Base-by-base conservation (phyloP, 208 protist species). In the Leishmania amazonensis region DNA sequence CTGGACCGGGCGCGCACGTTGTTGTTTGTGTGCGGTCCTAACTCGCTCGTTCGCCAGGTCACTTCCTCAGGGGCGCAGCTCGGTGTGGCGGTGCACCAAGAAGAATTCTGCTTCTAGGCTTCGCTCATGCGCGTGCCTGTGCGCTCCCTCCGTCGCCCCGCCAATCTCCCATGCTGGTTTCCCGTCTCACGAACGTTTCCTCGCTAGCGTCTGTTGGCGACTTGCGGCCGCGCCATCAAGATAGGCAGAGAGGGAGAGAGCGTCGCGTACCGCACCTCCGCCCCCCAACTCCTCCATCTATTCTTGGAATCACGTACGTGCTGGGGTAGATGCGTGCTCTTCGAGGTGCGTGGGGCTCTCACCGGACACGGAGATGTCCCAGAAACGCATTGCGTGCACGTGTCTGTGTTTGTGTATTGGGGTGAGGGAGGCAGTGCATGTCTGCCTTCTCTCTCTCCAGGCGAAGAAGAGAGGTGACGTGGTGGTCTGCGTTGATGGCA, bases 11-110 rank as follows among this genome's bases (percentile, higher is more conserved):
- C 73, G 8, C 73, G 73, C 19, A 76, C 73, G 35, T 17, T 76
- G 28, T 40, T 76, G 35, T 76, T 76, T 76, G 73, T 76, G 13
- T 76, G 73, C 53, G 73, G 73, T 28, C 73, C 73, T 17, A 40
- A 64, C 49, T 11, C 49, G 42, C 73, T 76, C 21, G 73, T 76
- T 40, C 31, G 51, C 49, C 73, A 76, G 24, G 73, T 76, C 35
- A 15, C 62, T 24, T 15, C 45, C 49, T 45, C 21, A 31, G 73
- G 73, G n/a, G 49, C 53, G 31, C 15, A 76, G 49, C 51, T 64
- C 73, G 73, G 49, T 40, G 35, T 76, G 15, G 31, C 73, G 9
- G 73, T 76, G 19, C 73, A 76, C 51, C 42, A 57, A 19, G 73
- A 76, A 62, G 73, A 62, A 15, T 76, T 76, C 21, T 53, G 64